Base-by-base conservation (phyloP, 2,329 filamentous ascomycete genomes). In the Talaromyces verruculosus region DNA sequence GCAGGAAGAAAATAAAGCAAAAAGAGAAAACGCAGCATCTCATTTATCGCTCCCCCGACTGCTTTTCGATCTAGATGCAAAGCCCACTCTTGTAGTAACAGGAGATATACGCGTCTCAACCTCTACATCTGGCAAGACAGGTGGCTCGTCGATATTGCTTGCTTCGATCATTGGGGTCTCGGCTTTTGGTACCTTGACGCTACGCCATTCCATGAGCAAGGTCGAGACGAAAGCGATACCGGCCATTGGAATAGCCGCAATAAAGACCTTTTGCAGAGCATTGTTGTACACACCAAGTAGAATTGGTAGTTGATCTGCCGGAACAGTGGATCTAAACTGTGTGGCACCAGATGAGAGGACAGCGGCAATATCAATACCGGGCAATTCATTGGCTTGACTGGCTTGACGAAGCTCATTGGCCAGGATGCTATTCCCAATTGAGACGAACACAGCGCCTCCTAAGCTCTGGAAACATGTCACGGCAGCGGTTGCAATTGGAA, bases 381-480 rank as follows among this genome's bases (percentile, higher is more conserved):
- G 61, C 17, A 66, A 59, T 28, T 66, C 55, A 30, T 65, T 65
- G 30, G 63, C 51, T 13, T 80, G 62, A 41, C 75, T 74, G 22
- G 66, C 62, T 7, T 70, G 61, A 19, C 72, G 57, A 1, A 76
- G 66, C 25, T 70, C 68, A 64, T 78, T 77, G 10, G 68, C 68
- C 63, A 77, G 74, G 25, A 70, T 74, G 4, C 73, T 70, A 64
- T 77, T 74, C 0, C 68, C 74, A 35, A 72, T 72, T 5, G 70
- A 71, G 61, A 77, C 71, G 51, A 73, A 74, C 22, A 76, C 67
- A 15, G 74, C 72, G 17, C 73, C 74, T n/a, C 75, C 74, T 1
- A 74, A 65, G 13, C 64, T 67, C 22, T 68, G 67, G 13, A 67
- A 66, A 19, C 64, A 76, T 35, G 73, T 65, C 28, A 73, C 67